Base-by-base conservation (phyloP, 352 stramenopile species). In the Globisporangium nagaii region DNA sequence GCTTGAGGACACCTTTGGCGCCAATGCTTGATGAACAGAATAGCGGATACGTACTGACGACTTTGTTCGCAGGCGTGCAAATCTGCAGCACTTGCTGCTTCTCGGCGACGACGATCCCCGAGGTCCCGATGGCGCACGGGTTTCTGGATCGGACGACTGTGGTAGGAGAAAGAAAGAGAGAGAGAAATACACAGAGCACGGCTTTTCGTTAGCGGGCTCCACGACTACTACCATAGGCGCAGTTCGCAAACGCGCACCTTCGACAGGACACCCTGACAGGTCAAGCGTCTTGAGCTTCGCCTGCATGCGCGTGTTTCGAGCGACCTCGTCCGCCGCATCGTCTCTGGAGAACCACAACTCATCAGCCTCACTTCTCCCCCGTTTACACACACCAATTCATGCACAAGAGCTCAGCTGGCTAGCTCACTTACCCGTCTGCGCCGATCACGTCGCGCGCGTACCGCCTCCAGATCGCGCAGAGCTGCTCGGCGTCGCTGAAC, bases 71-170 rank as follows among this genome's bases (percentile, higher is more conserved):
- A 8, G 56, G 35, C 39, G 60, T 60, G 56, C 68, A 79, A 19
- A 88, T 65, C 53, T 91, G 81, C 15, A 91, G 24, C 6, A 81
- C 68, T 25, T 77, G 66, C 24, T 70, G 62, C 22, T 74, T 87
- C 50, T 91, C 81, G 1, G 81, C 64, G n/a, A 91, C 55, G 50
- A 91, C 44, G 40, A 91, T 78, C 4, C 81, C 81, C 3, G 44
- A 60, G 1, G 69, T 35, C 1, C 79, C 77, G 15, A 91, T 50
- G 31, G 79, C 72, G 36, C 65, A 74, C 41, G 81, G 81, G 56
- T 88, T 88, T 7, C 55, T 56, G 6, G 79, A 83, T 39, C 70
- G 70, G 47, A 84, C 51, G 25, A 91, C 77, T 87, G 40, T 0
- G 12, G 52, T 28, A 37, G 28, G 4, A 44, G 30, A 9, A 13